phyloP scores from a whole-genome alignment of 352 stramenopile genomes.

The Globisporangium alternatum region DNA sequence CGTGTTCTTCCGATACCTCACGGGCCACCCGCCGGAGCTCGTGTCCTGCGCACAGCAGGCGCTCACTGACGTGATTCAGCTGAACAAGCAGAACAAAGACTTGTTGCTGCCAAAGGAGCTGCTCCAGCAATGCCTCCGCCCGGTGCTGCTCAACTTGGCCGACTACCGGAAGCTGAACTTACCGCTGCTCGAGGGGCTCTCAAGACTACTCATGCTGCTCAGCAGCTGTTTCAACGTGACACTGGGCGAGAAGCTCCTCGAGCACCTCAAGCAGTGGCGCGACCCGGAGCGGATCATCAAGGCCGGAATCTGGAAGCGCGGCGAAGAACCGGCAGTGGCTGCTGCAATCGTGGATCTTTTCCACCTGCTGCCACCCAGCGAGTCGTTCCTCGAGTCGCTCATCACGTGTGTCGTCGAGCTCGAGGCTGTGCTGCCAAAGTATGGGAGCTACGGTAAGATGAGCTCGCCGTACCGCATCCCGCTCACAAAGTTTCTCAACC shows the following conservation, averaged over 20 bases:
- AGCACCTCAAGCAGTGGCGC: constrained; percentile 94
- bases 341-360: constrained; percentile 97
- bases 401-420: constrained; percentile 95
- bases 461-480: constrained; percentile 91
- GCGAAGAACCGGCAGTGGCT: constrained; percentile 94
- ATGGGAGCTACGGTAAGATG: constrained; percentile 87
- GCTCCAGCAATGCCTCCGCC: constrained; percentile 94
- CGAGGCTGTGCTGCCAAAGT: constrained; percentile 89
- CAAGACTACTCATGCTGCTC: constrained; percentile 91
- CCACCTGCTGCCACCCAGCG: constrained; percentile 92
- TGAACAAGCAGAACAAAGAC: constrained; percentile 88
- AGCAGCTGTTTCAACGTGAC: constrained; percentile 98
- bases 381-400: constrained; percentile 94
- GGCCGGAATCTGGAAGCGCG: constrained; percentile 90
- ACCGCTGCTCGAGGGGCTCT: constrained; percentile 92
- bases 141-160: constrained; percentile 95
- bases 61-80: constrained; percentile 75
- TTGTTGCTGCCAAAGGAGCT: constrained; percentile 93
- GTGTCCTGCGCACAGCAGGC: constrained; percentile 79
- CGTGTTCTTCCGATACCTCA: constrained; percentile 91
- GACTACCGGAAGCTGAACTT: constrained; percentile 97
- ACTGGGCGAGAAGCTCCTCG: constrained; percentile 95
- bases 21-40: constrained; percentile 73
- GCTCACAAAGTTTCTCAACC: constrained; percentile 93
- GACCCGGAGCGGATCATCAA: constrained; percentile 90